Base-by-base conservation (phyloP, 768 basidiomycete genomes). In the Dioszegia crocea region DNA sequence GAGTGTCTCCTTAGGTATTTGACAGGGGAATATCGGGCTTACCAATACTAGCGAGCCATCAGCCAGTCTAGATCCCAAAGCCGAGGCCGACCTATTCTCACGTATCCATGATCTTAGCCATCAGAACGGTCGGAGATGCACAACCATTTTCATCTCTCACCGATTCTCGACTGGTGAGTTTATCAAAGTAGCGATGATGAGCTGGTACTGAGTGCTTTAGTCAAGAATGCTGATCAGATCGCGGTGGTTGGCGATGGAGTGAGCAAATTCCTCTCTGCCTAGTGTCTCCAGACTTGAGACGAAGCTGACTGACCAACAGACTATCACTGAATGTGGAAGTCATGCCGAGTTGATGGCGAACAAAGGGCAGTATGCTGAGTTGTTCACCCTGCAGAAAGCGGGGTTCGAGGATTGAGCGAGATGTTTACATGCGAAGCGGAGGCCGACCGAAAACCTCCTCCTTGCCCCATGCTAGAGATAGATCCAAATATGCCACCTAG, bases 311-410 rank as follows among this genome's bases (percentile, higher is more conserved):
- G n/a, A n/a, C n/a, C 27, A 21, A n/a, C 51, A 67, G 64, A 67
- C 65, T 3, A 70, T 74, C 29, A 33, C 59, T 2, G 73, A 74
- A 39, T 43, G 70, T 17, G 73, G 73, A 0, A 51, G 68, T 17
- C 73, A 74, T 51, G 54, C 49, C 12, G 60, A 70, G 43, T 50
- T 74, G 31, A 74, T 74, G 71, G 59, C 47, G 6, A 44, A 56
- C 0, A 27, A 59, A 36, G 71, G 73, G 19, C 38, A 68, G 29
- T 74, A 74, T 51, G 41, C 36, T n/a, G 68, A 74, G 55, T 54
- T 74, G 47, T 74, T 68, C 64, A 73, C 66, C 44, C 56, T 74
- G 1, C 68, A 72, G 54, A 68, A 66, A 33, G 65, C 67, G 31
- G 71, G 60, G 3, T 73, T 73, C 45, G 62, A 62, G 41, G 57